These are phyloP conservation scores for Phellinidium pouzarii DNA, from an alignment of 1,284 basidiomycete species.

Conservation along the genomic window DNA sequence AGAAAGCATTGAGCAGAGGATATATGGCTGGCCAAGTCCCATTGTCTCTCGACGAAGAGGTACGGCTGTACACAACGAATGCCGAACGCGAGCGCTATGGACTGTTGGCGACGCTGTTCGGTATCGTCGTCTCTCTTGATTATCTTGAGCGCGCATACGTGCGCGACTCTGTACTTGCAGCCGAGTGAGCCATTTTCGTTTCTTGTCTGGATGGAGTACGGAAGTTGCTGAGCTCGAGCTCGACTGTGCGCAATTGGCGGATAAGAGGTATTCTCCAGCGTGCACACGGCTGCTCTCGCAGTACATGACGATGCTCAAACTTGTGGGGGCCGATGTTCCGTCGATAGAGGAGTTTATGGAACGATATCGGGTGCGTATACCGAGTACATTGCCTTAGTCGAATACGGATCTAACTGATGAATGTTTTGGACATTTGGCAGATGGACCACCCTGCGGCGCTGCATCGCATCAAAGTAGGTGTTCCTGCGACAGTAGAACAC, in stretches of 20 bases:
- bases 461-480: conserved; percentile 86
- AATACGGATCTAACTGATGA: background rate
- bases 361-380: conserved; percentile 77
- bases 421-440: conserved; percentile 36
- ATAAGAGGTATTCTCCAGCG: conserved; percentile 89
- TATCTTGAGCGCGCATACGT: conserved; percentile 96
- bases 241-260: conserved; percentile 22
- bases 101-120: conserved; percentile 85
- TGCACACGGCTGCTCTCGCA: conserved; percentile 90
- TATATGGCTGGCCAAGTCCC: conserved; percentile 9
- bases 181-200: conserved; percentile 65
- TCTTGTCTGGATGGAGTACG: conserved; percentile 11
- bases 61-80: conserved; percentile 82
- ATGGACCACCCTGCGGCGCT: conserved; percentile 94
- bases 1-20: background rate
- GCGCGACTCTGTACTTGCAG: conserved; percentile 83
- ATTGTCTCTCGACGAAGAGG: conserved; percentile 83
- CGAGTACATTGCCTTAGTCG: no score
- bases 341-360: conserved; percentile 89
- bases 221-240: background rate
- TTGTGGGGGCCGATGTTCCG: conserved; percentile 80
- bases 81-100: conserved; percentile 87
- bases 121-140: conserved; percentile 87
- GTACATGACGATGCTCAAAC: conserved; percentile 95
- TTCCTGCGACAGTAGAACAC: conserved; percentile 96